Conservation (phyloP, 2,329 filamentous ascomycete species). For the Cladophialophora exuberans region DNA sequence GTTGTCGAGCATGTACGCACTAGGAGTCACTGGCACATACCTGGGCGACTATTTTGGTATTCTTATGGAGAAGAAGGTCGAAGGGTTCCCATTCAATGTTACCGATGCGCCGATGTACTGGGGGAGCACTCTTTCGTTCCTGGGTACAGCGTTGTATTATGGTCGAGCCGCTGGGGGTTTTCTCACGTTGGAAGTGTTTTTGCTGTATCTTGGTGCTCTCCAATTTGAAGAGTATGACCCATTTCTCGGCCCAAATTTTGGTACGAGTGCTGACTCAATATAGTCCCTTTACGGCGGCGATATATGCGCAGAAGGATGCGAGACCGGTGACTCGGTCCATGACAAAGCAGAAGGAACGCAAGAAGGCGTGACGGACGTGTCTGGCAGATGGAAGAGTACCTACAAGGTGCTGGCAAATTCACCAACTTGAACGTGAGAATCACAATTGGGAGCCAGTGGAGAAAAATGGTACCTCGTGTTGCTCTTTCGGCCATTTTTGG, state of each 20-base stretch:
- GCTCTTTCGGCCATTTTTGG: neutral
- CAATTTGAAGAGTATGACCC: slow-evolving; percentile 78
- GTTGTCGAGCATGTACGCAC: slow-evolving; percentile 82
- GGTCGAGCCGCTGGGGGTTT: slow-evolving; percentile 85
- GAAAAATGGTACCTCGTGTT: neutral
- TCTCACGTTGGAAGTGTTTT: slow-evolving; percentile 72
- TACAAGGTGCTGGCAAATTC: neutral
- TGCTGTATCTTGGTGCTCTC: slow-evolving; percentile 80
- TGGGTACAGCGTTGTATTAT: slow-evolving; percentile 81
- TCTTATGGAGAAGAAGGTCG: slow-evolving; percentile 92
- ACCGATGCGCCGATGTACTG: slow-evolving; percentile 95
- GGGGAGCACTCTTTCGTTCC: slow-evolving; percentile 88
- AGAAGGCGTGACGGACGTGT: slow-evolving; percentile 38
- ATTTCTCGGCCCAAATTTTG: neutral
- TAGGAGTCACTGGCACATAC: slow-evolving; percentile 94
- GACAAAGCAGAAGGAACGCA: slow-evolving; percentile 40
- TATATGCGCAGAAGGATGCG: slow-evolving; percentile 77
- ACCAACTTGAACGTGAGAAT: neutral
- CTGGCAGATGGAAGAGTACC: too few relatives aligned
- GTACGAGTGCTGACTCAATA: slow-evolving; percentile 9
- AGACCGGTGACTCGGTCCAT: slow-evolving; percentile 29
- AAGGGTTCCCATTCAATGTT: slow-evolving; percentile 93
- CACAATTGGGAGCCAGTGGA: neutral
- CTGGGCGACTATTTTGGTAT: slow-evolving; percentile 99
- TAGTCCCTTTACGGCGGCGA: slow-evolving; percentile 83